Evolutionary conservation across 192 early-diverging fungal species (phyloP), one percentile per base, ranked within the genome.

Genomic region (Coemansia sp.): DNA sequence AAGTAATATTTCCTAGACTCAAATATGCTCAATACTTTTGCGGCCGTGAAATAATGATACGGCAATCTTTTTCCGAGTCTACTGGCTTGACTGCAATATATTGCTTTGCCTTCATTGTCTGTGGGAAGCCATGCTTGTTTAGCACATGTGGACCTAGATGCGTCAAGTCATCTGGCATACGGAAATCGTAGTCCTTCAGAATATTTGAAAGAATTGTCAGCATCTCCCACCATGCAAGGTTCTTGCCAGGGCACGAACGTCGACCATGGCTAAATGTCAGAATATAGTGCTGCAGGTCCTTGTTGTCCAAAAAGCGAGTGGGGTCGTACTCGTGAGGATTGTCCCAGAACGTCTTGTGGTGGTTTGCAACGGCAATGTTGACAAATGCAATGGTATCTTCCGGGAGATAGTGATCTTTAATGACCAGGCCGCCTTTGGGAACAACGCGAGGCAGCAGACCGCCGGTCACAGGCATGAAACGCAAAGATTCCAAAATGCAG

Each of bases 131-230:
- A 32, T 32, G 32, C 32, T 32, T 32, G 32, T 32, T 32, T 32
- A 32, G 32, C 5, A 32, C 32, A 32, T 32, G 32, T 32, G 32
- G 32, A 6, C 32, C 32, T 32, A 32, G 32, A 32, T 32, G 32
- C 0, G 32, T 32, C 32, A 32, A 32, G 32, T 32, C 32, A 7
- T 32, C 32, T 32, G 32, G 78, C 19, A 81, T 27, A 35, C 51
- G 54, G 47, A 65, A 37, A 29, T 81, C 62, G 23, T 75, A 81
- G 58, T 81, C 69, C 51, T 72, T 74, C n/a, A 81, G 61, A 3
- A 72, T 21, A 24, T 72, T 78, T 7, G 66, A 57, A 19, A 78
- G 29, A 14, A 72, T 52, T 0, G 66, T 65, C 12, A 72, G 48
- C 69, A 78, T 68, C 59, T 72, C 69, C 48, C 62, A 62, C 57